Evolutionary conservation across 2,329 filamentous ascomycete genomes (phyloP).

Genomic region (Trichophyton simii): DNA sequence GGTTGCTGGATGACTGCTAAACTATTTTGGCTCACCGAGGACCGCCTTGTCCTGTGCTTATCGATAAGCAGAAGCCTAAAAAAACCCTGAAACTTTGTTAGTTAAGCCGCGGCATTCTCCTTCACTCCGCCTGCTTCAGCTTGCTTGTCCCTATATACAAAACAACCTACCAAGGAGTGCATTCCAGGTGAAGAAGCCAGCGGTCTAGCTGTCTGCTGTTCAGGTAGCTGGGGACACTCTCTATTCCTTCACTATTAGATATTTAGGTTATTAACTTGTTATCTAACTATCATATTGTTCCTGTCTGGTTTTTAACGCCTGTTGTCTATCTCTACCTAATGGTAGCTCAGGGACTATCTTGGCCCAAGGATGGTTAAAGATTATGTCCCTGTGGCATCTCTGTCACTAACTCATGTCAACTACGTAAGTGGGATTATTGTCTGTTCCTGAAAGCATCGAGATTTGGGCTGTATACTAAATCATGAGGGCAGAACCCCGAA

Average conservation of each 20-base stretch:
- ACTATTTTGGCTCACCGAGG: background rate
- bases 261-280: background rate
- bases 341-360: background rate
- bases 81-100: background rate
- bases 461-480: background rate
- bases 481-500: constrained; percentile 55
- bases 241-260: background rate
- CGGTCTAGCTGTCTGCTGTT: background rate
- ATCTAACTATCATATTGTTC: background rate
- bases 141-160: too few species aligned
- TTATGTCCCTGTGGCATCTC: constrained; percentile 52
- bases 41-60: background rate
- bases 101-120: background rate
- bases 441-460: background rate
- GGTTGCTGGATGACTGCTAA: background rate
- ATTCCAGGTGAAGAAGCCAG: background rate
- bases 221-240: background rate
- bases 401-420: constrained; percentile 90
- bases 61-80: background rate
- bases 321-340: background rate
- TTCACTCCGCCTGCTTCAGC: background rate
- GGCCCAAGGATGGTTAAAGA: background rate
- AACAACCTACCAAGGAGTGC: background rate
- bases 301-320: background rate
- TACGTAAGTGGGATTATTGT: constrained; percentile 52